Conservation (phyloP, 2,329 filamentous ascomycete genomes). For the Capronia americana region DNA sequence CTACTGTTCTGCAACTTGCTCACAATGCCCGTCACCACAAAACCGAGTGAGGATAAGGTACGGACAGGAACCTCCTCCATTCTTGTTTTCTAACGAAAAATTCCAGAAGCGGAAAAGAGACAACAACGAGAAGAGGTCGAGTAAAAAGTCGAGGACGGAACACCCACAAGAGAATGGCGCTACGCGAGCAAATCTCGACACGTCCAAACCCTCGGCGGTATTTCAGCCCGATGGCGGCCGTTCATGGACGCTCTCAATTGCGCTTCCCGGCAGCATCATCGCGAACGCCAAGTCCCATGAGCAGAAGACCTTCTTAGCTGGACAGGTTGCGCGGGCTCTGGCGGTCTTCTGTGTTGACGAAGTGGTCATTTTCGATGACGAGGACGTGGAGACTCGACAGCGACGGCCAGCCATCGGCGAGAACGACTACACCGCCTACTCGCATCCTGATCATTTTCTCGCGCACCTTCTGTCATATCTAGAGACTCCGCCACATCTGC, state of each 20-base stretch:
- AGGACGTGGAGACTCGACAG: conserved; percentile 43
- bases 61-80: not conserved
- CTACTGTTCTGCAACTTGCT: not conserved
- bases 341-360: conserved; percentile 87
- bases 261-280: conserved; percentile 78
- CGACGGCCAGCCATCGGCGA: conserved; percentile 45
- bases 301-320: conserved; percentile 74
- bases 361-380: conserved; percentile 80
- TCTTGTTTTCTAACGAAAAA: not conserved
- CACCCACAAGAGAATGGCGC: not conserved
- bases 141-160: conserved; percentile 11
- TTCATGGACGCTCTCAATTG: conserved; percentile 76
- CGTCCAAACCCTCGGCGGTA: conserved; percentile 71
- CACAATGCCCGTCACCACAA: not conserved
- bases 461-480: conserved; percentile 80
- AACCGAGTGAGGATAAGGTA: conserved; percentile 31
- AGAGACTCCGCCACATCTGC: conserved; percentile 83
- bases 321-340: conserved; percentile 78
- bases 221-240: conserved; percentile 71
- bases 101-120: conserved; percentile 29
- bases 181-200: conserved; percentile 52
- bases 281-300: conserved; percentile 73
- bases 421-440: conserved; percentile 67
- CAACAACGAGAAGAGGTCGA: conserved; percentile 17
- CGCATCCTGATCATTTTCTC: conserved; percentile 80